These are phyloP conservation scores for Cryptococcus sp. DNA, from an alignment of 1,284 basidiomycete species.

Conservation along the genomic window DNA sequence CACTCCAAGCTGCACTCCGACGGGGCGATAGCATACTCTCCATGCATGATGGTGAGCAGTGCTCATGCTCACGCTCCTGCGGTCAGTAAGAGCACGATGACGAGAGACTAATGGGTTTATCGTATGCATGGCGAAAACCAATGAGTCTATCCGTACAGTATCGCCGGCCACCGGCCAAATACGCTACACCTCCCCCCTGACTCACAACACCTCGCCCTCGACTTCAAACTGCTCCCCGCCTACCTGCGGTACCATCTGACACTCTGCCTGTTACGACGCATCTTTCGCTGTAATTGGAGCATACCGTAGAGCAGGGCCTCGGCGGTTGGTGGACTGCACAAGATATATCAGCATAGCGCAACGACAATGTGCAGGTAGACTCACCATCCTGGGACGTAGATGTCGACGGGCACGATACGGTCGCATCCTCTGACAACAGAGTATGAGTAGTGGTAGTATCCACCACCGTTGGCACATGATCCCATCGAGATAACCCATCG, in stretches of 20 bases:
- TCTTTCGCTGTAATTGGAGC: conserved; percentile 96
- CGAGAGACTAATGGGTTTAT: not conserved
- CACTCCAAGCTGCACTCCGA: not conserved
- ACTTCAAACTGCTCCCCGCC: not conserved
- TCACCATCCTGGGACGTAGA: conserved; percentile 94
- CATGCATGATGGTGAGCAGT: too few species aligned
- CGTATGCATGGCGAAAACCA: conserved; percentile 2
- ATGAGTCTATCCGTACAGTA: conserved; percentile 1
- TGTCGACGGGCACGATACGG: conserved; percentile 96
- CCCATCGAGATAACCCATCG: conserved; percentile 99
- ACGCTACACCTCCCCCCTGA: not conserved
- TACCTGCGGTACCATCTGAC: conserved; percentile 75
- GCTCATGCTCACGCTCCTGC: too few species aligned
- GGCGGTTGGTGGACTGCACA: conserved; percentile 63
- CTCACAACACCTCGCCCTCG: not conserved
- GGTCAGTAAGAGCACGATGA: too few species aligned
- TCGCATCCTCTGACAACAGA: conserved; percentile 99
- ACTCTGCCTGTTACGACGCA: conserved; percentile 84
- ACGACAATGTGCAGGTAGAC: conserved; percentile 49
- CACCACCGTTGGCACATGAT: conserved; percentile 97
- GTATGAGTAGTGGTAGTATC: conserved; percentile 97
- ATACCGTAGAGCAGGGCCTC: conserved; percentile 93
- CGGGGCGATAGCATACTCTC: not conserved
- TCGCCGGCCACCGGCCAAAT: conserved; percentile 1
- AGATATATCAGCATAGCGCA: not conserved